These are phyloP conservation scores for Blastobotrys serpentis DNA, from an alignment of 1,139 yeast genomes.

Conservation along the genomic window DNA sequence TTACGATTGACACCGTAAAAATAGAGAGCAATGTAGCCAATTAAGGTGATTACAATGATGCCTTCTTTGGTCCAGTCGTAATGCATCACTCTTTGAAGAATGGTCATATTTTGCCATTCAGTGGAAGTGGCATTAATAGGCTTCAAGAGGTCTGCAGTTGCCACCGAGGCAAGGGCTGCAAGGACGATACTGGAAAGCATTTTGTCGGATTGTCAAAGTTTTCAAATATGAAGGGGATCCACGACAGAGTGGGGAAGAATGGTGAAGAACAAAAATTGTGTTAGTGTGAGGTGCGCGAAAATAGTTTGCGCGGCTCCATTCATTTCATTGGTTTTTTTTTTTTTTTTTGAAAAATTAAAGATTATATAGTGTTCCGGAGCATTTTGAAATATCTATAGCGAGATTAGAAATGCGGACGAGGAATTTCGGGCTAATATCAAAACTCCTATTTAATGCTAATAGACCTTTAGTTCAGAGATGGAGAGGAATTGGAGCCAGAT, in stretches of 20 bases:
- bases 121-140: conserved; percentile 15
- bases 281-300: too few relatives aligned
- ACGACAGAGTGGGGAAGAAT: conserved; percentile 10
- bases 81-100: conserved; percentile 39
- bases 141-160: conserved; percentile 2
- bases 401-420: not conserved
- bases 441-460: not conserved
- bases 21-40: conserved; percentile 40
- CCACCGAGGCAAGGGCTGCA: conserved; percentile 7
- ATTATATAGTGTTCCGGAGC: too few relatives aligned
- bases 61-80: conserved; percentile 79
- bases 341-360: too few relatives aligned
- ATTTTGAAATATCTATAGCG: too few relatives aligned
- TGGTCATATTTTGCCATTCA: conserved; percentile 38
- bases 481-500: not conserved
- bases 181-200: not conserved
- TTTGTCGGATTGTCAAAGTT: not conserved
- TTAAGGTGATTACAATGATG: conserved; percentile 52
- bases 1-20: conserved; percentile 61
- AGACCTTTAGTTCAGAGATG: not conserved
- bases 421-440: not conserved
- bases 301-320: too few relatives aligned
- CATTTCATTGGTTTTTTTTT: too few relatives aligned
- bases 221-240: conserved; percentile 2
- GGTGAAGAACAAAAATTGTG: not conserved